Percentiles rank a stretch among this genome's conserved stretches.
Conservation (phyloP, 2,329 filamentous ascomycete species). For the Paecilomyces sp. region DNA sequence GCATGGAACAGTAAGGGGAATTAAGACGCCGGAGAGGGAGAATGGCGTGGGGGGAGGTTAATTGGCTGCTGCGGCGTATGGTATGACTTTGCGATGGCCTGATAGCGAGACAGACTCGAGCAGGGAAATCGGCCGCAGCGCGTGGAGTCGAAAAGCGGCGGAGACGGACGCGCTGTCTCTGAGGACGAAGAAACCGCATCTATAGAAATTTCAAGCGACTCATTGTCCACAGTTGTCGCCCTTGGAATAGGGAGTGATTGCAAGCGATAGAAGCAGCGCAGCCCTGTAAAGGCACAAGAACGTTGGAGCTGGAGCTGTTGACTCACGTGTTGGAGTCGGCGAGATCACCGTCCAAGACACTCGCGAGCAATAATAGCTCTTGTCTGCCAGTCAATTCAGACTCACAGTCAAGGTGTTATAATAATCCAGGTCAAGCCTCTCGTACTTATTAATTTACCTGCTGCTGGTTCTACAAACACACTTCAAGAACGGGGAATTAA, state of each 20-base stretch:
- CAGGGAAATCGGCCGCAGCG: not conserved
- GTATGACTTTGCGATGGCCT: not conserved
- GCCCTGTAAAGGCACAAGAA: not conserved
- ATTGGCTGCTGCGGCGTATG: not conserved
- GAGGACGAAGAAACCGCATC: not conserved
- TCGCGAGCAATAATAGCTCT: not conserved
- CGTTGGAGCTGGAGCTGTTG: not conserved
- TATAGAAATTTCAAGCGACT: not conserved
- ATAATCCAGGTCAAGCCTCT: not conserved
- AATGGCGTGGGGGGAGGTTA: slow-evolving; percentile 4
- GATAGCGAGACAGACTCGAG: not conserved
- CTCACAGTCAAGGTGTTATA: not conserved
- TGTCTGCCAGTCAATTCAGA: not conserved
- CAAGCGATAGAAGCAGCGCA: not conserved
- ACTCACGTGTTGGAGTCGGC: not conserved
- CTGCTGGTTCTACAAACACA: not conserved
- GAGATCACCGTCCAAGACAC: not conserved
- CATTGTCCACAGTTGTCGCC: not conserved
- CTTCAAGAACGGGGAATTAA: not conserved
- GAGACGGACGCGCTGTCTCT: not conserved
- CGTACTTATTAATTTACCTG: not conserved
- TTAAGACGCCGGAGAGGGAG: not conserved
- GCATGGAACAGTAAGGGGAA: slow-evolving; percentile 17
- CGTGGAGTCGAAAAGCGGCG: not conserved
- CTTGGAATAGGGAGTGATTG: not conserved